Evolutionary conservation across 768 basidiomycete genomes (phyloP), one percentile per base, ranked within the genome.

Genomic region (Hydnum rufescens): DNA sequence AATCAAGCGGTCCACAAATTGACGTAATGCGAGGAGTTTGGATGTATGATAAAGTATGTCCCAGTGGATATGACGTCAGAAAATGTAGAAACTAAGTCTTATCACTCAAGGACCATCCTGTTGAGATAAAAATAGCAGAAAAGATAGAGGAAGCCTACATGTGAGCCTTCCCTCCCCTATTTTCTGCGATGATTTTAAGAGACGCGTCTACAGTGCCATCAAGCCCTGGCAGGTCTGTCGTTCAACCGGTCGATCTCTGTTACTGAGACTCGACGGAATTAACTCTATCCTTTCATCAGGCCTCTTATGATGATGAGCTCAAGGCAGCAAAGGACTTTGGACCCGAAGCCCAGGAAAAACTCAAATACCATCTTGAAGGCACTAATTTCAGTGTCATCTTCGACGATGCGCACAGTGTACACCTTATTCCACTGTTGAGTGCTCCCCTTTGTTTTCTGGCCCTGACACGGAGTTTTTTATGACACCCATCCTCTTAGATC

Each of bases 251-350:
- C 29, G 26, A 36, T 48, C 5, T 51, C 18, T 18, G 4, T 5
- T 25, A 4, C 39, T 29, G 18, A 47, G n/a, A n/a, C n/a, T n/a
- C n/a, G n/a, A n/a, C n/a, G n/a, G n/a, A n/a, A n/a, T n/a, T n/a
- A 5, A 46, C 18, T 44, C 42, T 3, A 43, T 31, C 2, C 5
- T 4, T 28, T 25, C n/a, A 36, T 5, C 43, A 60, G 53, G 60
- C 66, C 22, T 65, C 65, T 13, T 70, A 70, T 53, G 60, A 63
- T 30, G 57, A 65, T 26, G 68, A 70, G 54, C 59, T 70, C n/a
- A 60, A 63, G 5, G 63, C 64, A 5, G 68, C 68, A 4, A 58
- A 65, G 2, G 58, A 62, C 30, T 56, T 60, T 34, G 65, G 68
- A 8, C 39, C 60, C 5, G 62, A 64, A 3, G 68, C 64, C 1